A percentile compares a stretch with the other conserved stretches of the same genome.
These are phyloP conservation scores for Lipomyces anomalus DNA, from an alignment of 805 yeast genomes.

Conservation along the genomic window DNA sequence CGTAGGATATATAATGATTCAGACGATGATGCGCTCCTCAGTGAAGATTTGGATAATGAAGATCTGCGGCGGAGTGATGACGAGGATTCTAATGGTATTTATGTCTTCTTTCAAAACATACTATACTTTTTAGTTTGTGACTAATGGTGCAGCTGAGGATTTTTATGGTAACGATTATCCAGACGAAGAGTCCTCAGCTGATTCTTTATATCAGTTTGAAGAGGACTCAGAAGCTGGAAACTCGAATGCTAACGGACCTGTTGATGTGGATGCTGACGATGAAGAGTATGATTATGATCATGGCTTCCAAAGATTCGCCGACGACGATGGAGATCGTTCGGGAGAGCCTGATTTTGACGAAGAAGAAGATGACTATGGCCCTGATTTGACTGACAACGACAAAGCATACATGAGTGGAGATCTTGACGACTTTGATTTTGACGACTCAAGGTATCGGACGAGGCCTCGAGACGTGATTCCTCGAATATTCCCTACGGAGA, in stretches of 20 bases:
- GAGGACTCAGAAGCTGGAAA: conserved; percentile 29
- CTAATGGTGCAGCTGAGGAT: conserved; percentile 71
- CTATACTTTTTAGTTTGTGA: neutral
- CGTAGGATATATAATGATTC: conserved; percentile 13
- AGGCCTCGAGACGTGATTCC: no score
- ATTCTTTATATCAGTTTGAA: conserved; percentile 37
- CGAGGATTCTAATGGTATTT: conserved; percentile 38
- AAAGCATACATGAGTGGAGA: neutral
- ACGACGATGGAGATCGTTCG: conserved; percentile 17
- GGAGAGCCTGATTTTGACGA: neutral
- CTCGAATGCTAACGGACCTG: conserved; percentile 4
- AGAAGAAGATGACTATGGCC: neutral
- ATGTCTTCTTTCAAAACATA: conserved; percentile 2
- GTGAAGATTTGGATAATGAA: conserved; percentile 22
- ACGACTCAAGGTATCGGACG: neutral
- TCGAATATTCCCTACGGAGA: no score
- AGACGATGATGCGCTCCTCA: conserved; percentile 13
- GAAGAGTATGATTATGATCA: conserved; percentile 26
- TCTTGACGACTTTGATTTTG: neutral
- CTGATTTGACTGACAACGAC: neutral
- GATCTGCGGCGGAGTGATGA: conserved; percentile 29
- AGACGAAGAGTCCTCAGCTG: conserved; percentile 67
- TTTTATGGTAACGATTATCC: conserved; percentile 92
- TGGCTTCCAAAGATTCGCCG: conserved; percentile 16
- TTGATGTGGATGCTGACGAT: conserved; percentile 34